Percentiles rank a stretch among this genome's conserved stretches.
Conservation (phyloP, 2,329 filamentous ascomycete species). For the Ophidiomyces ophidiicola region DNA sequence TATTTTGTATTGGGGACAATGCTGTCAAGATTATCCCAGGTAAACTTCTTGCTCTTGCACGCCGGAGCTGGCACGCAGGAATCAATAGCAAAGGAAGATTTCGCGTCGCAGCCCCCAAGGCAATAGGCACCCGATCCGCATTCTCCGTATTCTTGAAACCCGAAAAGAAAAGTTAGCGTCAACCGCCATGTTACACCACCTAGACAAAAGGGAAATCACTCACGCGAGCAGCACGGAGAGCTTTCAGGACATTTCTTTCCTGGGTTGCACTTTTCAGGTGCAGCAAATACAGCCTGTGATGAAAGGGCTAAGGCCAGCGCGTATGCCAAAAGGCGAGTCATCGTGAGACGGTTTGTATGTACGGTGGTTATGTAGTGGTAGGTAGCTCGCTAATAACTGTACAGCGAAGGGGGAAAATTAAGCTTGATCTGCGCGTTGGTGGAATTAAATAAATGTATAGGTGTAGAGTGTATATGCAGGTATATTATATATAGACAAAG, state of each 20-base stretch:
- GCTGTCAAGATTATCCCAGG: conserved; percentile 58
- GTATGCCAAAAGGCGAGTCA: conserved; percentile 28
- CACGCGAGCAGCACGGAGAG: conserved; percentile 69
- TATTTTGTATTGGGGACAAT: conserved; percentile 66
- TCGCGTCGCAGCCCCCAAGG: conserved; percentile 85
- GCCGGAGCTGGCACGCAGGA: conserved; percentile 75
- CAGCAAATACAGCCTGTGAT: conserved; percentile 24
- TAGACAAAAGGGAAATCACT: conserved; percentile 30
- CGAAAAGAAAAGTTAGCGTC: conserved; percentile 1
- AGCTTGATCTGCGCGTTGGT: too few relatives aligned
- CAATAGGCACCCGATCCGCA: conserved; percentile 93
- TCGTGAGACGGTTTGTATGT: conserved; percentile 15
- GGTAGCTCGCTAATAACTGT: not conserved
- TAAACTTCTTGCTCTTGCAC: conserved; percentile 63
- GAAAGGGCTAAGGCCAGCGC: conserved; percentile 25
- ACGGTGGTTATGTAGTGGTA: not conserved
- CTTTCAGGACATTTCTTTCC: conserved; percentile 55
- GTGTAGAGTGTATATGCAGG: too few relatives aligned
- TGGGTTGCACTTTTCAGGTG: conserved; percentile 29
- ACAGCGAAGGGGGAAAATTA: not conserved
- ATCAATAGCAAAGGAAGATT: conserved; percentile 68
- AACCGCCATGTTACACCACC: not conserved
- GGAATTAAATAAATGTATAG: too few relatives aligned
- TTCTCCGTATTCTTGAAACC: conserved; percentile 68
- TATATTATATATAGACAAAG: not conserved